A percentile compares a stretch with the other conserved stretches of the same genome.
phyloP scores from a whole-genome alignment of 257 asterid species.

The Solanum infundibuliforme region DNA sequence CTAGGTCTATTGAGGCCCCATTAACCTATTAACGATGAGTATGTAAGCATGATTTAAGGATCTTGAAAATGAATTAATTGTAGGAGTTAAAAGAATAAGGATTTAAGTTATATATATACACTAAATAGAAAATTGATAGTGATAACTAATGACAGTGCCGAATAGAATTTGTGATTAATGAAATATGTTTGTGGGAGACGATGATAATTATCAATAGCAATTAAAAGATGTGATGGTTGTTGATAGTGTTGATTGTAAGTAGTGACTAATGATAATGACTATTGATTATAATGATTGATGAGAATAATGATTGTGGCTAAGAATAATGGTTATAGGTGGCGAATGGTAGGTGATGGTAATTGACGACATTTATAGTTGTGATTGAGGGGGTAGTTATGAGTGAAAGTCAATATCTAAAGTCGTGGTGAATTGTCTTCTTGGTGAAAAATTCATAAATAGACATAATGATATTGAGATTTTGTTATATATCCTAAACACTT shows the following conservation, averaged over 20 bases:
- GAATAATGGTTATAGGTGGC: neutral
- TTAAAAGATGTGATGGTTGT: neutral
- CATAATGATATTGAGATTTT: neutral
- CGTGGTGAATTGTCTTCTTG: neutral
- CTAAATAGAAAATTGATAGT: no score
- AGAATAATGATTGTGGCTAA: neutral
- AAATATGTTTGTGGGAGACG: neutral
- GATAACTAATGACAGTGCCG: no score
- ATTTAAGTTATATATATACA: neutral
- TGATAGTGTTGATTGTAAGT: neutral
- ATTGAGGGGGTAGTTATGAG: neutral
- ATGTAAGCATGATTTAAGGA: conserved; percentile 8
- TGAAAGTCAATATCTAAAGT: neutral
- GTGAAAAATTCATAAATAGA: neutral
- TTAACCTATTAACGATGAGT: conserved; percentile 3
- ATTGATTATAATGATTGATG: neutral
- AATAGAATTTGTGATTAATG: neutral
- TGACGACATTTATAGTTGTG: neutral
- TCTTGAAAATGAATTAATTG: neutral
- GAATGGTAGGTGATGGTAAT: neutral
- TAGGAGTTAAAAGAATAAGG: neutral
- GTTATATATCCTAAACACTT: neutral
- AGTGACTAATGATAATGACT: neutral
- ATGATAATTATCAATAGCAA: neutral
- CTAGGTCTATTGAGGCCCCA: conserved; percentile 7